These are phyloP conservation scores for Gymnopus androsaceus DNA, from an alignment of 1,284 basidiomycete species.

Conservation along the genomic window DNA sequence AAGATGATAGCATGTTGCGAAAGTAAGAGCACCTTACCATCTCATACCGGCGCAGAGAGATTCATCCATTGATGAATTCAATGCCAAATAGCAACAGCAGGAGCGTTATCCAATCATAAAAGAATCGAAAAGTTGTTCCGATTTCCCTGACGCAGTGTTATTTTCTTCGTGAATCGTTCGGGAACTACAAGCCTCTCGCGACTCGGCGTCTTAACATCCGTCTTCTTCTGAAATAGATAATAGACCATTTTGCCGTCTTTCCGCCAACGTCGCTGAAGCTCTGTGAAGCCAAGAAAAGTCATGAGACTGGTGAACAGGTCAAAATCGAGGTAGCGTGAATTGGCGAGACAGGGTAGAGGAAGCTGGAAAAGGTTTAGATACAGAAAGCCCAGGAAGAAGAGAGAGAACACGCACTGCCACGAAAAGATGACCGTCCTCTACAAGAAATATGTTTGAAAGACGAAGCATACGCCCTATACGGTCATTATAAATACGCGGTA, in stretches of 20 bases:
- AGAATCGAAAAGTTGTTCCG: conserved; percentile 81
- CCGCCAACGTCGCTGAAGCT: conserved; percentile 63
- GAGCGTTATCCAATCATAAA: too few species aligned
- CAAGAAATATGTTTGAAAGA: conserved; percentile 64
- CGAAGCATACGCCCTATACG: conserved; percentile 71
- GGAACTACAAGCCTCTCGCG: conserved; percentile 1
- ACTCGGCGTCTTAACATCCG: conserved; percentile 7
- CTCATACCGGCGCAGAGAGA: too few species aligned
- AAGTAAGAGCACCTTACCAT: too few species aligned
- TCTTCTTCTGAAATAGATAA: conserved; percentile 62
- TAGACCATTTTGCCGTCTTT: conserved; percentile 75
- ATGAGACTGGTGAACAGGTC: conserved; percentile 62
- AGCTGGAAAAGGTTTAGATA: conserved; percentile 46
- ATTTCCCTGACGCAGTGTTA: conserved; percentile 60
- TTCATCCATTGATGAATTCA: too few species aligned
- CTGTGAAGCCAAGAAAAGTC: conserved; percentile 62
- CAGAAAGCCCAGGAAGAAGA: conserved; percentile 7
- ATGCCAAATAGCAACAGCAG: too few species aligned
- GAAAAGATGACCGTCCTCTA: conserved; percentile 63
- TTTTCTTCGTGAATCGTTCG: conserved; percentile 55
- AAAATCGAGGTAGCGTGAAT: conserved; percentile 78
- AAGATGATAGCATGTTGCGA: too few species aligned
- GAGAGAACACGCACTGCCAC: conserved; percentile 57
- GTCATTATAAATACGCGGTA: conserved; percentile 1
- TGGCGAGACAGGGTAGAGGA: conserved; percentile 78